Conservation (phyloP, 495 filamentous ascomycete genomes). For the Pyrenula aspistea region DNA sequence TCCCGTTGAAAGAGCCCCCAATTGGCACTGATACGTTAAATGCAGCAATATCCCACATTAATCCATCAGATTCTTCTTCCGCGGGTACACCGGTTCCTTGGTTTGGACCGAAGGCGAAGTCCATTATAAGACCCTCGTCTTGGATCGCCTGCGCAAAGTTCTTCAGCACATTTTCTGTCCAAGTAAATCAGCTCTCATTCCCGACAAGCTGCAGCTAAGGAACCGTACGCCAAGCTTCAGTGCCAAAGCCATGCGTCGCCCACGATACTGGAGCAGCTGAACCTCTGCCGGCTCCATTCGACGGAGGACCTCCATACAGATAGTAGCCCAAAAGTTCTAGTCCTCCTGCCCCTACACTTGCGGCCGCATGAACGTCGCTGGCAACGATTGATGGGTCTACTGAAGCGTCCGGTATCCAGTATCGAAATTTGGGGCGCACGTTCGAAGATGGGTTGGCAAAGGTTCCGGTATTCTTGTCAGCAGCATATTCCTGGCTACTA, state of each 20-base stretch:
- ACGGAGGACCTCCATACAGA: constrained; percentile 11
- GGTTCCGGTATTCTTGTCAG: not conserved
- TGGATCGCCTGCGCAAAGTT: not conserved
- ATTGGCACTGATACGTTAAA: constrained; percentile 5
- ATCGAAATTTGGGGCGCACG: constrained; percentile 22
- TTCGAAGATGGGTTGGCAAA: constrained; percentile 15
- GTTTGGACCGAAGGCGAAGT: constrained; percentile 13
- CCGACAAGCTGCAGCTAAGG: not conserved
- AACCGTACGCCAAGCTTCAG: not conserved
- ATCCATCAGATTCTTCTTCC: constrained; percentile 5
- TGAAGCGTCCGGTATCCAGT: constrained; percentile 26
- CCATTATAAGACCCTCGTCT: constrained; percentile 7
- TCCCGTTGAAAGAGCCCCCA: constrained; percentile 6
- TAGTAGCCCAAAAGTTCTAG: constrained; percentile 19
- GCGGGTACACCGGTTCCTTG: constrained; percentile 15
- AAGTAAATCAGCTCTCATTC: not conserved
- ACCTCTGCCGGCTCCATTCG: not conserved
- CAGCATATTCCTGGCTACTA: no score
- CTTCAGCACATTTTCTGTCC: not conserved
- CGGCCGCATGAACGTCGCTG: constrained; percentile 5
- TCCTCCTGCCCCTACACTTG: constrained; percentile 10
- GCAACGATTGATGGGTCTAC: constrained; percentile 9
- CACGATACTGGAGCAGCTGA: constrained; percentile 11
- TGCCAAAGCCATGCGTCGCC: constrained; percentile 33
- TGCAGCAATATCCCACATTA: constrained; percentile 6